Evolutionary conservation across 208 protist genomes (phyloP).

Genomic region (Leptomonas seymouri): DNA sequence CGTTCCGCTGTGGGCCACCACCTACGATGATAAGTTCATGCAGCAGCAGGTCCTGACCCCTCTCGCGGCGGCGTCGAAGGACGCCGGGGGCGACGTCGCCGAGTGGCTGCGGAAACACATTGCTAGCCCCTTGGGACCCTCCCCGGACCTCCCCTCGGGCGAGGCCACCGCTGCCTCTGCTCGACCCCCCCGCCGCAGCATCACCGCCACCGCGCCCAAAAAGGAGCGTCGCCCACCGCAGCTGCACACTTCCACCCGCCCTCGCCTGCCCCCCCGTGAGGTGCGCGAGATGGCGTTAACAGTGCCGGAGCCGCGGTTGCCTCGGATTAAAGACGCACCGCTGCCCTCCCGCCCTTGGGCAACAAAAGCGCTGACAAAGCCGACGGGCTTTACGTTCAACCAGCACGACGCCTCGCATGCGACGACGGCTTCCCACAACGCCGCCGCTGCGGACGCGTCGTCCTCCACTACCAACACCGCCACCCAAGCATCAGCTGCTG

Average conservation of each 20-base stretch:
- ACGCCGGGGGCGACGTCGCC: conserved; percentile 3
- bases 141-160: neutral
- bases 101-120: conserved; percentile 9
- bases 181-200: neutral
- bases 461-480: neutral
- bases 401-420: conserved; percentile 10
- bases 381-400: conserved; percentile 43
- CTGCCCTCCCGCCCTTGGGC: neutral
- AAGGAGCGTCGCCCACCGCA: conserved; percentile 4
- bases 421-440: neutral
- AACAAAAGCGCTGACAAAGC: conserved; percentile 31
- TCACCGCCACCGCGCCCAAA: neutral
- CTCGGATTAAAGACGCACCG: conserved; percentile 30
- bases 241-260: conserved; percentile 13
- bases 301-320: conserved; percentile 62
- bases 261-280: conserved; percentile 57
- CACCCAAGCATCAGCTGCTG: neutral
- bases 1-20: conserved; percentile 43
- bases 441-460: neutral
- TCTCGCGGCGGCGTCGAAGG: conserved; percentile 15
- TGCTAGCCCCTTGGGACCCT: neutral
- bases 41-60: conserved; percentile 32
- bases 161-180: neutral
- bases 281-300: conserved; percentile 79
- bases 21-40: conserved; percentile 70